Conservation (phyloP, 73 alveolate species). For the Paramecium caudatum region DNA sequence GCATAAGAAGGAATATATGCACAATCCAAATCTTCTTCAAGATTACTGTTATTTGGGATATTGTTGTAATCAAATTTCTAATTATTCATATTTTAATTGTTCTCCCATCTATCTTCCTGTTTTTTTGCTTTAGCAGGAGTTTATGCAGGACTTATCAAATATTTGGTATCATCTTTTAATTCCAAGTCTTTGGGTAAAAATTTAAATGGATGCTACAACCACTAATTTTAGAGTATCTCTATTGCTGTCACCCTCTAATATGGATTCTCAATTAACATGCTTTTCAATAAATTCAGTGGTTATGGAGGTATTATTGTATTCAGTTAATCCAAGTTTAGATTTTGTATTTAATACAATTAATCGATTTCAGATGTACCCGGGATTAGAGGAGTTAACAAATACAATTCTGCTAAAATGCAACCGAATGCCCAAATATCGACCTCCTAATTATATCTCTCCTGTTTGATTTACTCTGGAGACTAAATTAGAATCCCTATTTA, state of each 20-base stretch:
- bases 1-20: slow-evolving; percentile 41
- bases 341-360: slow-evolving; percentile 1
- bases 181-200: slow-evolving; percentile 65
- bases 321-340: slow-evolving; percentile 9
- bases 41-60: neutral
- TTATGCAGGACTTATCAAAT: slow-evolving; percentile 56
- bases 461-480: slow-evolving; percentile 50
- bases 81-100: neutral
- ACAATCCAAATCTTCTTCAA: slow-evolving; percentile 59
- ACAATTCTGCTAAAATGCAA: slow-evolving; percentile 84
- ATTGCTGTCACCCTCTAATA: slow-evolving; percentile 8
- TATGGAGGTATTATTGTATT: neutral
- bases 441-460: neutral
- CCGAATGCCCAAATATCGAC: slow-evolving; percentile 89
- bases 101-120: neutral
- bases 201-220: slow-evolving; percentile 38
- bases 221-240: slow-evolving; percentile 18
- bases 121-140: slow-evolving; percentile 29
- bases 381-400: slow-evolving; percentile 81
- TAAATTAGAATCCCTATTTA: neutral
- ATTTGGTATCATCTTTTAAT: neutral
- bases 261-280: slow-evolving; percentile 33
- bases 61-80: neutral
- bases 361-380: slow-evolving; percentile 75
- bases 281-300: neutral